Evolutionary conservation across 2,329 filamentous ascomycete species (phyloP), one percentile per base, ranked within the genome.

Genomic region (Cladosporium sp.): DNA sequence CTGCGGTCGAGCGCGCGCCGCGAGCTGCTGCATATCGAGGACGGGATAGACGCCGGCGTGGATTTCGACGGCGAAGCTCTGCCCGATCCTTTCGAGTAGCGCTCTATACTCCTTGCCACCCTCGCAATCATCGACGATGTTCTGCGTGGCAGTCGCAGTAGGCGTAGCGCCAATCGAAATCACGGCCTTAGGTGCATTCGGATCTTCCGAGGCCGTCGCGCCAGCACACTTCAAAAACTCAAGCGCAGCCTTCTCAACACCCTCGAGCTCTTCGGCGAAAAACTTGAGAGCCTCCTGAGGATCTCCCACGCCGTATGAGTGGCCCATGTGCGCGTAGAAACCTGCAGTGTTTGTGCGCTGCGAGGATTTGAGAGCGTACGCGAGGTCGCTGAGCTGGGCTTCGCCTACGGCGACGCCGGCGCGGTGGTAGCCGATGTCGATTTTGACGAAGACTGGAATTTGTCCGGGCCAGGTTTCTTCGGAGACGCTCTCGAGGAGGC

Each of bases 111-210:
- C 65, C 77, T 28, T 80, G 79, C 26, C 77, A 69, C 34, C 77
- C 6, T 26, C 21, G 32, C 21, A 16, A 63, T 67, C 71, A 65
- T 66, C 78, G 0, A 82, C 72, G 5, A 88, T 79, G 70, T 90
- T 88, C 72, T 91, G 86, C 28, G 89, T 81, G 11, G 87, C 84
- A 0, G 88, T 87, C 1, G 88, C 87, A 0, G 91, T 93, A 0
- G 91, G 91, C 21, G 91, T 92, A 0, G 91, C 91, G 6, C 91
- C 91, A 0, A 92, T 88, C 0, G 89, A 91, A 2, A 94, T 80
- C 0, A 87, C 80, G 18, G 85, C 70, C 58, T 78, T 79, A 2
- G 58, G 46, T 8, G 65, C 67, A n/a, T 61, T 39, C 2, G 62
- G 28, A n/a, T 68, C 62, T 3, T 30, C 36, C n/a, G 63, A 65